Conservation (phyloP, 225 moss, liverwort and hornwort species). For the Takakia lepidozioides region DNA sequence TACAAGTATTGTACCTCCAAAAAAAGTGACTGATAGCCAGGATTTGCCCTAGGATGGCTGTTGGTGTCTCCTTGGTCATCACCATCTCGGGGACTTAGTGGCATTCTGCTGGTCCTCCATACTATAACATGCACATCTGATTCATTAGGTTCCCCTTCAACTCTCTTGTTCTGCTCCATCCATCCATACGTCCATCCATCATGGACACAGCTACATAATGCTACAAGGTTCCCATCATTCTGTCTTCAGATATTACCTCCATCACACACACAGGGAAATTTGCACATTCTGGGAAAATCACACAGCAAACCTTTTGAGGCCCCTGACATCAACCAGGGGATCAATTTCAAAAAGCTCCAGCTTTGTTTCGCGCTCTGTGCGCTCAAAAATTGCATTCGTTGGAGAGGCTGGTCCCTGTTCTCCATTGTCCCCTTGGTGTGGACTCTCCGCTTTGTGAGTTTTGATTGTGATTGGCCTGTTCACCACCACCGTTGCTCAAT, state of each 20-base stretch:
- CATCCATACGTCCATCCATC: too few relatives aligned
- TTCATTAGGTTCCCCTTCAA: too few relatives aligned
- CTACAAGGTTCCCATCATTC: too few relatives aligned
- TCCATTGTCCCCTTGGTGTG: slow-evolving; percentile 38
- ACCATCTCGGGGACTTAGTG: slow-evolving; percentile 51
- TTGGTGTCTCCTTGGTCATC: slow-evolving; percentile 95
- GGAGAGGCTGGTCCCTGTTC: too few relatives aligned
- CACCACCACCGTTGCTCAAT: slow-evolving; percentile 8
- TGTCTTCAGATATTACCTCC: too few relatives aligned
- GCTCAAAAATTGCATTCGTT: slow-evolving; percentile 59
- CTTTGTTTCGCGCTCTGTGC: slow-evolving; percentile 73
- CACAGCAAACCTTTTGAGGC: slow-evolving; percentile 98
- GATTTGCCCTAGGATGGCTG: slow-evolving; percentile 54
- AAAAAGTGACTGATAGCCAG: slow-evolving; percentile 38
- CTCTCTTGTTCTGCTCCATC: too few relatives aligned
- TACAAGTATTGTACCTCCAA: slow-evolving; percentile 30
- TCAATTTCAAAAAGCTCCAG: slow-evolving; percentile 88
- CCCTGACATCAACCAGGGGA: slow-evolving; percentile 90
- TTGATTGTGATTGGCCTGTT: slow-evolving; percentile 38
- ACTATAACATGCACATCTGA: slow-evolving; percentile 39
- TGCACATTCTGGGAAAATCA: too few relatives aligned
- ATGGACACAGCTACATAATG: too few relatives aligned
- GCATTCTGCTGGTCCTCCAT: slow-evolving; percentile 93
- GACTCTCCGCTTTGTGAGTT: slow-evolving; percentile 36
- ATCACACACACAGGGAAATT: too few relatives aligned